Base-by-base conservation (phyloP, 2,329 filamentous ascomycete genomes). In the Fusarium torreyae region DNA sequence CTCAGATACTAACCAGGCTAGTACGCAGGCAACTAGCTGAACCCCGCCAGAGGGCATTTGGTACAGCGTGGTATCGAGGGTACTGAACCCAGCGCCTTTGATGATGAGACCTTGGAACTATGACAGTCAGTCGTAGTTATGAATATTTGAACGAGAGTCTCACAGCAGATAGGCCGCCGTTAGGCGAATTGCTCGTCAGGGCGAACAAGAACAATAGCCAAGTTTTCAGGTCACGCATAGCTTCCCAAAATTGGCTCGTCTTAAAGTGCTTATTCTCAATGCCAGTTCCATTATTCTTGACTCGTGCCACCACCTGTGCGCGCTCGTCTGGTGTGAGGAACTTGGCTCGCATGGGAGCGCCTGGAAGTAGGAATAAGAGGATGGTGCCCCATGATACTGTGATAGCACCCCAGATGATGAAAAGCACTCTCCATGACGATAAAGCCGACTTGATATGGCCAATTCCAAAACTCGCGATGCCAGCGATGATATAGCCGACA, bases 161-260 rank as follows among this genome's bases (percentile, higher is more conserved):
- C 26, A 72, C 70, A 6, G 69, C 69, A 2, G 63, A 68, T 1
- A 72, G 24, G 0, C 87, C 87, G 18, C 87, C 87, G 55, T 88
- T 89, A 5, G 87, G 86, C 2, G 88, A 87, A 71, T 86, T 83
- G 10, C 81, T 84, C 2, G 84, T 75, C 2, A 88, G 61, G 11
- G 83, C 80, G 22, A 89, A 81, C 1, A 88, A 65, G 59, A 88
- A 87, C 7, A 89, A 71, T 17, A 89, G 80, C 86, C 87, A 90
- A 0, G 86, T 87, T 76, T 90, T 89, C 0, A 86, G 81, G 67
- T 90, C 88, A 5, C 75, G 48, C 2, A 83, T 70, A 0, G 84
- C 83, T 68, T 87, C 85, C 14, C 77, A 76, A 26, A 87, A 81
- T 63, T 86, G 85, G 13, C 77, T 74, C 67, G 77, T 77, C 62